Percentiles rank a stretch among this genome's conserved stretches.
Evolutionary conservation across 1,284 basidiomycete genomes (phyloP).

Genomic region (Erythrobasidium hasegawianum): DNA sequence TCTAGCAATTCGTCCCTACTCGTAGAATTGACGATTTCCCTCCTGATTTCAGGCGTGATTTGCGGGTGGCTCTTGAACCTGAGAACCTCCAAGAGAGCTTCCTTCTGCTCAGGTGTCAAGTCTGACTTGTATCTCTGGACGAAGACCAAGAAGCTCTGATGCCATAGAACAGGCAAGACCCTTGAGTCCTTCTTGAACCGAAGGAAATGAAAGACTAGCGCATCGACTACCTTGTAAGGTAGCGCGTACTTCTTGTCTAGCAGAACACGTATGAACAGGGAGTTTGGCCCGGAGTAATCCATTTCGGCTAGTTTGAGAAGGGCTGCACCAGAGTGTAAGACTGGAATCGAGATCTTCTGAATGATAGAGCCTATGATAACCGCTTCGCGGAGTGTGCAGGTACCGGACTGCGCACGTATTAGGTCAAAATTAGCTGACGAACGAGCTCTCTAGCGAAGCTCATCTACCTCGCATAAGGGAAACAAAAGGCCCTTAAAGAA

Average conservation of each 20-base stretch:
- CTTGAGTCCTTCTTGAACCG: slow-evolving; percentile 62
- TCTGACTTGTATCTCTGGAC: slow-evolving; percentile 96
- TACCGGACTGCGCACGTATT: slow-evolving; percentile 55
- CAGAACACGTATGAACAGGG: slow-evolving; percentile 92
- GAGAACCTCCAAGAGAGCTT: slow-evolving; percentile 90
- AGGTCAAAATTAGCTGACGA: background rate
- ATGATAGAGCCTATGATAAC: slow-evolving; percentile 91
- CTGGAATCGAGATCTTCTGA: slow-evolving; percentile 85
- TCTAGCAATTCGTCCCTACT: slow-evolving; percentile 52
- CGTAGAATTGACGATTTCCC: slow-evolving; percentile 62
- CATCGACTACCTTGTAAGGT: slow-evolving; percentile 97
- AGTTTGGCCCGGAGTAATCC: slow-evolving; percentile 94
- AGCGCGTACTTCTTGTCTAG: slow-evolving; percentile 98
- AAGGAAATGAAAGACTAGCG: slow-evolving; percentile 96
- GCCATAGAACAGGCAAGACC: slow-evolving; percentile 92
- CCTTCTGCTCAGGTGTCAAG: slow-evolving; percentile 94
- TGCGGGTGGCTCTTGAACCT: slow-evolving; percentile 81
- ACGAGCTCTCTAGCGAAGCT: background rate
- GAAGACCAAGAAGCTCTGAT: slow-evolving; percentile 93
- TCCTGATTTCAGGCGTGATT: slow-evolving; percentile 82
- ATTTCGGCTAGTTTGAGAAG: slow-evolving; percentile 89
- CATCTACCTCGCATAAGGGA: slow-evolving; percentile 80
- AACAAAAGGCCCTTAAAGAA: slow-evolving; percentile 99
- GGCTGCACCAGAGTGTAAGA: slow-evolving; percentile 93
- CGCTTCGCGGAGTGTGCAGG: slow-evolving; percentile 87